Conservation (phyloP, 176 grass and related monocot species). For the Cymbopogon citratus region DNA sequence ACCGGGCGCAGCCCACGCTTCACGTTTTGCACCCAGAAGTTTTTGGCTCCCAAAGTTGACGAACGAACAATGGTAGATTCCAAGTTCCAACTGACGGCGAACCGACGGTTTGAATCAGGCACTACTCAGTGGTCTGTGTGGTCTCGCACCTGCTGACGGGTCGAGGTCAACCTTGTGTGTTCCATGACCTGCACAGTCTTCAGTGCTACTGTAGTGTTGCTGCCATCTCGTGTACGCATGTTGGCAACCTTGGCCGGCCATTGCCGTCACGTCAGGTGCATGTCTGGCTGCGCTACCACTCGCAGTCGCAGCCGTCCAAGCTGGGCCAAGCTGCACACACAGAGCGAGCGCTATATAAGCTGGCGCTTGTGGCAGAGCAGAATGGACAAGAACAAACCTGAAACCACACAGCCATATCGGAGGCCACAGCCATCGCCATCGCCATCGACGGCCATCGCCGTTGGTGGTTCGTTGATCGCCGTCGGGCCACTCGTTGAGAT, state of each 20-base stretch:
- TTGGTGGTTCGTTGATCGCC: conserved; percentile 27
- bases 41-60: conserved; percentile 10
- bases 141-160: conserved; percentile 10
- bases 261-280: conserved; percentile 9
- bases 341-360: conserved; percentile 34
- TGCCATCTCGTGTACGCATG: background rate
- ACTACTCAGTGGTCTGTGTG: background rate
- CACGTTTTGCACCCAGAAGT: background rate
- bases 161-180: too few relatives aligned
- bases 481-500: conserved; percentile 18
- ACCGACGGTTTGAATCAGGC: too few relatives aligned
- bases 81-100: too few relatives aligned
- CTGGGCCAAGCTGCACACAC: background rate
- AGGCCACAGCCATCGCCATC: conserved; percentile 32
- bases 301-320: background rate
- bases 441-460: conserved; percentile 10
- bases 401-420: conserved; percentile 36
- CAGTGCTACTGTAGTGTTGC: background rate
- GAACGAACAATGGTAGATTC: background rate
- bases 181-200: background rate
- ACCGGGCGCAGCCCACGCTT: background rate
- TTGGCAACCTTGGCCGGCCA: background rate
- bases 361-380: conserved; percentile 31
- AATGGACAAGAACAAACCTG: conserved; percentile 50
- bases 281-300: background rate